Base-by-base conservation (phyloP, 495 filamentous ascomycete genomes). In the Usnea hakonensis region DNA sequence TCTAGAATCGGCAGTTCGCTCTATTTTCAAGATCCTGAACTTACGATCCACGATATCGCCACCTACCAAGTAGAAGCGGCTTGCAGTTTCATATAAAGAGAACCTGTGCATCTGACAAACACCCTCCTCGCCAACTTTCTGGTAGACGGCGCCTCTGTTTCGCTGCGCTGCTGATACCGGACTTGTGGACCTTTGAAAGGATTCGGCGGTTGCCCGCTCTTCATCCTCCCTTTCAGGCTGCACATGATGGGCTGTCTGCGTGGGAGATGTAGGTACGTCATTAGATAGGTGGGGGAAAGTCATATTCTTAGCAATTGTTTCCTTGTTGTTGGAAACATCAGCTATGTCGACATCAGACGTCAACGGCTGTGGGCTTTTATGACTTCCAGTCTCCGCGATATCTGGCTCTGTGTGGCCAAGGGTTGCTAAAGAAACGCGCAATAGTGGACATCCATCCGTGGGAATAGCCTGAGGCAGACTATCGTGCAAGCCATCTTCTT, bases 91-190 rank as follows among this genome's bases (percentile, higher is more conserved):
- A 73, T 97, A 97, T 38, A 98, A 77, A 3, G 89, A 92, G 74
- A 95, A 97, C 68, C 90, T 91, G 78, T 96, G 90, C 89, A 98
- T 95, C 65, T 90, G 87, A 72, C 86, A 85, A 37, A 90, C 81
- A 10, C 86, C 81, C 44, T 88, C 87, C 63, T 88, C 85, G 26
- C 84, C 81, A 33, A 81, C 78, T 55, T 81, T 81, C 63, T 87
- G 85, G 61, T 85, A 80, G 55, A 68, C 72, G 52, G 66, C 77
- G 62, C 68, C 76, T 68, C 75, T 85, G 67, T 77, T 79, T 66
- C 71, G 78, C 71, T 75, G 80, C 72, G 70, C 67, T 57, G 73
- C 66, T 52, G 77, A 76, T 58, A 77, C 76, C 23, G 82, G 85
- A 36, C 82, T 87, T 38, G 73, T 77, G 41, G 79, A 85, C 62